A percentile compares a stretch with the other conserved stretches of the same genome.
These are phyloP conservation scores for Candida andamanensis DNA, from an alignment of 805 yeast species.

Conservation along the genomic window DNA sequence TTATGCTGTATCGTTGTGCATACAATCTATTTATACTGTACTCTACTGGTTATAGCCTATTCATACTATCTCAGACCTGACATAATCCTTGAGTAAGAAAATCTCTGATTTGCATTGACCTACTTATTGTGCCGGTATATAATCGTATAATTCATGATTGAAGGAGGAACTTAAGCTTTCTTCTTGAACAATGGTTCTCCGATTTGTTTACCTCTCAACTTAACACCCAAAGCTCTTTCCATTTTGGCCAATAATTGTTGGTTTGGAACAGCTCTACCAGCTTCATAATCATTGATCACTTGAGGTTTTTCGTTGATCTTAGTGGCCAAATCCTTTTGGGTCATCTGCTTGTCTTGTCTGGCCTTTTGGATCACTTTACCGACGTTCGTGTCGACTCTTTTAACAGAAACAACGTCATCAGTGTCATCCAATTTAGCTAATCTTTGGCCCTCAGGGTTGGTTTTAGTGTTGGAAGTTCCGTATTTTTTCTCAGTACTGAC, in stretches of 20 bases:
- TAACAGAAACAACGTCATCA: conserved; percentile 88
- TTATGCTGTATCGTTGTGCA: no score
- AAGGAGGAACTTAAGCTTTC: no score
- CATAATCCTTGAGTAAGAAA: no score
- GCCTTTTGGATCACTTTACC: conserved; percentile 85
- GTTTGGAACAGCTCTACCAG: conserved; percentile 93
- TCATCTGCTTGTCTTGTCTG: conserved; percentile 79
- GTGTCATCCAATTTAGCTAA: conserved; percentile 89
- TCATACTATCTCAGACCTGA: no score
- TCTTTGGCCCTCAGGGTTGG: conserved; percentile 90
- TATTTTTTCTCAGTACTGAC: conserved; percentile 92
- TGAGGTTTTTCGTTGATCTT: conserved; percentile 94
- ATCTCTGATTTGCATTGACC: no score
- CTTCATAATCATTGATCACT: conserved; percentile 92
- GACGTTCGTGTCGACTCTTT: conserved; percentile 76
- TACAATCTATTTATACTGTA: no score
- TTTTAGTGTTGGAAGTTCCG: conserved; percentile 51
- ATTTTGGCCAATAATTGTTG: conserved; percentile 90
- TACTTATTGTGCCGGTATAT: no score
- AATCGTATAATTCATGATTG: no score
- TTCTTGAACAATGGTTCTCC: conserved; percentile 77
- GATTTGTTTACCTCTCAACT: conserved; percentile 91
- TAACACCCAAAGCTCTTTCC: conserved; percentile 91
- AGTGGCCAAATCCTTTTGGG: conserved; percentile 96
- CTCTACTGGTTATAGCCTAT: no score